Base-by-base conservation (phyloP, 2,329 filamentous ascomycete species). In the Leptographium lundbergii region DNA sequence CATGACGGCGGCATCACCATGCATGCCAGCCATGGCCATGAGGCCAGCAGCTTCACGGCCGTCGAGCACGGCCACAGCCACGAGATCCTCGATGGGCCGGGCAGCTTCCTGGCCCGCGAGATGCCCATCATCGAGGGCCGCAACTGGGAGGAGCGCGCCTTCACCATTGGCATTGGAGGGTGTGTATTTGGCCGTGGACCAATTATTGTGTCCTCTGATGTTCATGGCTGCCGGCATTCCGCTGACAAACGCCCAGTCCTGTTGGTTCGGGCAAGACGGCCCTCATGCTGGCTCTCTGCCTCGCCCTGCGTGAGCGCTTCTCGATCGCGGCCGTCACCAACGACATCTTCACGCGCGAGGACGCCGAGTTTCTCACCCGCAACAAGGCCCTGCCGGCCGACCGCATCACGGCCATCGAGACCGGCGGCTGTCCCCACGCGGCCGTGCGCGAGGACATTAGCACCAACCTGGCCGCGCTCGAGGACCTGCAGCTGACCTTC, bases 151-250 rank as follows among this genome's bases (percentile, higher is more conserved):
- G 89, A 95, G 64, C 81, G 94, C 60, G 91, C 91, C 17, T 99
- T 96, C 69, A 97, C 94, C 5, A 81, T 99, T 67, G 94, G 94
- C n/a, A 97, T 97, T 74, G 94, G 94, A 75, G 94, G 94, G 91
- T 95, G 9, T 39, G 13, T n/a, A n/a, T n/a, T n/a, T n/a, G n/a
- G n/a, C n/a, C n/a, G n/a, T n/a, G n/a, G n/a, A n/a, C n/a, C n/a
- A n/a, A n/a, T n/a, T n/a, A n/a, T 17, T 17, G 13, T 17, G 36
- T 39, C 14, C 19, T 45, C 42, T n/a, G n/a, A n/a, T n/a, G n/a
- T n/a, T n/a, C n/a, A n/a, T n/a, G n/a, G n/a, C n/a, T n/a, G n/a
- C n/a, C n/a, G n/a, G n/a, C n/a, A n/a, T n/a, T n/a, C n/a, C n/a
- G n/a, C 36, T 39, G 36, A 14, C 14, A 17, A 9, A 10, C 13